Evolutionary conservation across 2,329 filamentous ascomycete genomes (phyloP), one percentile per base, ranked within the genome.

Genomic region (Arthroderma uncinatum): DNA sequence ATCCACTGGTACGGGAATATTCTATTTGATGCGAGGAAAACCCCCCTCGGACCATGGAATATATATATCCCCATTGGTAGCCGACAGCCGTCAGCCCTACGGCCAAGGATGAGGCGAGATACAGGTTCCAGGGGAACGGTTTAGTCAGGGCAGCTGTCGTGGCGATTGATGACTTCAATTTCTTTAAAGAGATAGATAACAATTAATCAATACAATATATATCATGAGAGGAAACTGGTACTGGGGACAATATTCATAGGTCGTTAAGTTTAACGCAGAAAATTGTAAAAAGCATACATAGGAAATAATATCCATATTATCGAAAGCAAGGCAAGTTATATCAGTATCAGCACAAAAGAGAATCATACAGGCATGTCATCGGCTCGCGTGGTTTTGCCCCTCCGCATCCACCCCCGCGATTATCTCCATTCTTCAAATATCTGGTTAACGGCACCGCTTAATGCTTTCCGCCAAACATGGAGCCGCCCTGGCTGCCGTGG

Each of bases 401-500:
- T 28, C 42, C 42, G 19, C 42, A 47, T 47, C 21, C 16, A 8
- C 25, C 42, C 21, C 42, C 42, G 19, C 42, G 19, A 23, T 47
- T 25, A 3, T 5, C 42, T 10, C 4, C 23, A n/a, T 16, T 10
- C 10, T 9, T 47, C 9, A 47, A 10, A 47, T 28, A n/a, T 21
- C 21, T 21, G 9, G 44, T 42, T 21, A n/a, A n/a, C 6, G 33
- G 33, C 23, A 25, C 44, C n/a, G 12, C 6, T 28, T 30, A 48
- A n/a, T 48, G 44, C 25, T 48, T 48, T 10, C 44, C 44, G 21
- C 50, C 50, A 28, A 53, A 53, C 34, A 37, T 53, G 50, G 19
- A 25, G 8, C 50, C 62, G 7, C 68, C 64, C 53, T 61, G 59
- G 37, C 60, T 56, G 55, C 62, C 60, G 34, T 65, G 58, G 44